Percentiles rank a stretch among this genome's conserved stretches.
These are phyloP conservation scores for Gossypium turneri DNA, from an alignment of 345 rosid species.

Conservation along the genomic window DNA sequence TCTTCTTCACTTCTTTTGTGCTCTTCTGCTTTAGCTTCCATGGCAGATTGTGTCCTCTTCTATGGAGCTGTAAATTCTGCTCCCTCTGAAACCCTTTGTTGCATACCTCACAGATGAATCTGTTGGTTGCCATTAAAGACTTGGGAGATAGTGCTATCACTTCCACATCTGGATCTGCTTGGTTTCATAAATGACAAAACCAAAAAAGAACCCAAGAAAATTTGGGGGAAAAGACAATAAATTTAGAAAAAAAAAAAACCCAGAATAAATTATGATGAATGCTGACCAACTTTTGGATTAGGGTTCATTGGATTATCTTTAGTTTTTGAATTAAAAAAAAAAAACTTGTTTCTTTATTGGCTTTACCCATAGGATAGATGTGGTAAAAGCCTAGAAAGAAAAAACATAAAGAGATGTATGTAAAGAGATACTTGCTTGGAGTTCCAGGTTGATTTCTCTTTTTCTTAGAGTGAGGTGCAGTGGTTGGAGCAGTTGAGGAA, in stretches of 20 bases:
- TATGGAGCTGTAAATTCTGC: slow-evolving; percentile 80
- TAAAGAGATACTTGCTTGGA: slow-evolving; percentile 60
- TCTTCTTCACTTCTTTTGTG: slow-evolving; percentile 71
- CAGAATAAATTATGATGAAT: background rate
- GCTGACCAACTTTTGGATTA: background rate
- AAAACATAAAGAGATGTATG: background rate
- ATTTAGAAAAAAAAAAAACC: background rate
- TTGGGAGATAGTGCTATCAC: slow-evolving; percentile 85
- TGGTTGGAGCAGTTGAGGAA: slow-evolving; percentile 35
- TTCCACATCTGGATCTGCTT: slow-evolving; percentile 79
- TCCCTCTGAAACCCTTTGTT: slow-evolving; percentile 88
- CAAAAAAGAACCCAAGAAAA: background rate
- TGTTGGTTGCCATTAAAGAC: slow-evolving; percentile 84
- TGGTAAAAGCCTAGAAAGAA: background rate
- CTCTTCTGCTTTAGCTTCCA: slow-evolving; percentile 83
- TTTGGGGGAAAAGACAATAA: background rate
- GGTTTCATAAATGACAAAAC: background rate
- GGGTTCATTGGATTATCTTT: background rate
- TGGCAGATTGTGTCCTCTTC: slow-evolving; percentile 86
- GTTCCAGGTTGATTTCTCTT: slow-evolving; percentile 78
- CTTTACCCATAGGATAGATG: background rate
- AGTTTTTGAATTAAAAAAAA: background rate
- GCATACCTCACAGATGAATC: slow-evolving; percentile 85
- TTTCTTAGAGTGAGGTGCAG: slow-evolving; percentile 46
- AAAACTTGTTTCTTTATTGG: background rate